Base-by-base conservation (phyloP, 1,284 basidiomycete species). In the Mycena citricolor region DNA sequence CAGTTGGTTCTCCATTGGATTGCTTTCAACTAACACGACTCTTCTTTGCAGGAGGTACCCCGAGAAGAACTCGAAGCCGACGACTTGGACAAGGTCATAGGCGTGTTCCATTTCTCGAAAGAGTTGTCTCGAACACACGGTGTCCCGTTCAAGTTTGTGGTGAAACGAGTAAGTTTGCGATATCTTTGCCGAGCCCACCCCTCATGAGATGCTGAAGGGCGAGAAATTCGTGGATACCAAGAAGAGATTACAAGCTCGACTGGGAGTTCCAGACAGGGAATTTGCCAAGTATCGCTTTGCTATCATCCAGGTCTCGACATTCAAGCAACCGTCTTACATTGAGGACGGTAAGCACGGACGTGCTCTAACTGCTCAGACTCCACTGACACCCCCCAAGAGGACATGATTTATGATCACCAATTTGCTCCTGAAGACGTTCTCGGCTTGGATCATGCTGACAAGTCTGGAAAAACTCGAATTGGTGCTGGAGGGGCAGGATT, bases 71-170 rank as follows among this genome's bases (percentile, higher is more conserved):
- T 89, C 10, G 85, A 90, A 53, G 86, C 90, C n/a, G 86, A 87
- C 53, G 94, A 97, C 51, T 77, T 85, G 23, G 88, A 91, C 66
- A 97, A 95, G 70, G 80, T 97, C 49, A 97, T 99, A 64, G 92
- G 87, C 55, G 90, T 97, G 39, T 99, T 97, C 82, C 97, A 99
- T 71, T 99, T 97, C 73, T 86, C 87, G 40, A 95, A 93, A 64
- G 97, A 99, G 56, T 79, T 94, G 22, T 73, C 81, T 35, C 80
- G 97, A 59, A 90, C 90, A 52, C 95, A 99, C 61, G 97, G 97
- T 44, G 91, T 99, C 24, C 97, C 97, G 0, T 99, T 99, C 81
- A 92, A 90, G 58, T 99, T 99, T 67, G 90, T 97, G 28, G 79
- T 95, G 50, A 87, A 88, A 63, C 83, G 90, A 52, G 91, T 94